phyloP scores from a whole-genome alignment of 495 filamentous ascomycete genomes.

The Tetracladium setigerum region DNA sequence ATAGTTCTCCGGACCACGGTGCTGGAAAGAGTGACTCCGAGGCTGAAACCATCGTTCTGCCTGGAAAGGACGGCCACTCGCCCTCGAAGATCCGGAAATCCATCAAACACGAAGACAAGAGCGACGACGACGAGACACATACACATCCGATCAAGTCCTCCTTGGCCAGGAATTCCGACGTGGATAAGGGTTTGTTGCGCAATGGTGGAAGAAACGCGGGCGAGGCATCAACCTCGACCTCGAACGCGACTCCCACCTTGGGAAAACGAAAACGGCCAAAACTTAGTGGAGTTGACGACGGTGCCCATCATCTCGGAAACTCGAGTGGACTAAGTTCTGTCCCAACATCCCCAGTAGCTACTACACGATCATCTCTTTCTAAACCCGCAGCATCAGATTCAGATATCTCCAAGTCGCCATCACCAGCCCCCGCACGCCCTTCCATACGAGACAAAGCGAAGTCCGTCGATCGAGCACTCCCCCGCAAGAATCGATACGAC shows the following conservation, averaged over 20 bases:
- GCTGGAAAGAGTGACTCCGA: constrained; percentile 59
- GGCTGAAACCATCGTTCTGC: constrained; percentile 72
- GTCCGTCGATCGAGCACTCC: constrained; percentile 16
- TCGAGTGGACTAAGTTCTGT: constrained; percentile 49
- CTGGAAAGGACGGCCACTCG: constrained; percentile 62
- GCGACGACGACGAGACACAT: constrained; percentile 34
- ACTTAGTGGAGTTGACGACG: constrained; percentile 19
- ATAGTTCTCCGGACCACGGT: constrained; percentile 22
- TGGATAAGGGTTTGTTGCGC: background rate
- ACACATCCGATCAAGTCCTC: constrained; percentile 13
- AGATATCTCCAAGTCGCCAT: constrained; percentile 24
- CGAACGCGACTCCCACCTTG: constrained; percentile 19
- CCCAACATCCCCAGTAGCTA: constrained; percentile 37
- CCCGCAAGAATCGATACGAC: constrained; percentile 13
- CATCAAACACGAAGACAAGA: constrained; percentile 63
- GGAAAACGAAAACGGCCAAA: constrained; percentile 42
- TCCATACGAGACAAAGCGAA: constrained; percentile 17
- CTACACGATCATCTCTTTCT: constrained; percentile 26
- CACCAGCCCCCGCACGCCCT: constrained; percentile 9
- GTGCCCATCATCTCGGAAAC: constrained; percentile 15
- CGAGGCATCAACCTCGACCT: background rate
- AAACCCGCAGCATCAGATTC: constrained; percentile 28
- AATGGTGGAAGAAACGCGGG: constrained; percentile 22
- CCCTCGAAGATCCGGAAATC: constrained; percentile 60
- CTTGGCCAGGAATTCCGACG: background rate